Percentiles rank a stretch among this genome's conserved stretches.
These are phyloP conservation scores for Crucibulum laeve DNA, from an alignment of 768 basidiomycete species.

Conservation along the genomic window DNA sequence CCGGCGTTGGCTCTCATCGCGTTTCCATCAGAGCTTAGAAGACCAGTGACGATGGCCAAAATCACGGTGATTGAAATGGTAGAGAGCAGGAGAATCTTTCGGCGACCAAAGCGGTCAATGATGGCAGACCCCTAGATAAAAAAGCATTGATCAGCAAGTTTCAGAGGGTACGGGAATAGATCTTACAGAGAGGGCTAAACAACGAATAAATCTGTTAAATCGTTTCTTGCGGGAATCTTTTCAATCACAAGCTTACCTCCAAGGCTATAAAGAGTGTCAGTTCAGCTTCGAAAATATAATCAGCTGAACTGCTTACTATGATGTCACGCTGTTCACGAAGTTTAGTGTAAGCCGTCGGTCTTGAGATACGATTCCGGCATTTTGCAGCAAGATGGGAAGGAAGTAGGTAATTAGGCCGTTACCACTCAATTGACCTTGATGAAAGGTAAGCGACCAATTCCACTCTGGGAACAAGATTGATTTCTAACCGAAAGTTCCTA, in stretches of 20 bases:
- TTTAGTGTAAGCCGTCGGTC: slow-evolving; percentile 38
- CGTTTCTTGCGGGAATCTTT: neutral
- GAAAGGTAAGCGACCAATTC: slow-evolving; percentile 5
- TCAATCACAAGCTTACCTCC: slow-evolving; percentile 23
- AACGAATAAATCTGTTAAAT: too few species aligned
- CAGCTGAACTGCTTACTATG: slow-evolving; percentile 26
- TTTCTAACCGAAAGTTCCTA: slow-evolving; percentile 21
- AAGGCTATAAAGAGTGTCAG: slow-evolving; percentile 16
- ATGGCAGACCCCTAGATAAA: slow-evolving; percentile 34
- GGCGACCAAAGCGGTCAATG: slow-evolving; percentile 45
- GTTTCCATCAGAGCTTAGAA: slow-evolving; percentile 33
- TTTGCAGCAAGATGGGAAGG: slow-evolving; percentile 39
- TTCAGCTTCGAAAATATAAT: neutral
- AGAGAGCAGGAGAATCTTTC: slow-evolving; percentile 37
- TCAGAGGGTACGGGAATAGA: neutral
- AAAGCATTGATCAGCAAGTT: neutral
- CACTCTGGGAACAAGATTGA: slow-evolving; percentile 1
- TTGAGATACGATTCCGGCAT: slow-evolving; percentile 41
- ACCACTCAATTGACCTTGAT: slow-evolving; percentile 41
- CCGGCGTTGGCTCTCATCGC: slow-evolving; percentile 41
- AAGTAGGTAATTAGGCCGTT: slow-evolving; percentile 49
- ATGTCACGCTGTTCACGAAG: slow-evolving; percentile 49
- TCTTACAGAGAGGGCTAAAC: slow-evolving; percentile 23
- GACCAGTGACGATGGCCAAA: slow-evolving; percentile 41
- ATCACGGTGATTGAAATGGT: slow-evolving; percentile 32